Evolutionary conservation across 2,329 filamentous ascomycete species (phyloP).

Genomic region (Simplicillium aogashimaense): DNA sequence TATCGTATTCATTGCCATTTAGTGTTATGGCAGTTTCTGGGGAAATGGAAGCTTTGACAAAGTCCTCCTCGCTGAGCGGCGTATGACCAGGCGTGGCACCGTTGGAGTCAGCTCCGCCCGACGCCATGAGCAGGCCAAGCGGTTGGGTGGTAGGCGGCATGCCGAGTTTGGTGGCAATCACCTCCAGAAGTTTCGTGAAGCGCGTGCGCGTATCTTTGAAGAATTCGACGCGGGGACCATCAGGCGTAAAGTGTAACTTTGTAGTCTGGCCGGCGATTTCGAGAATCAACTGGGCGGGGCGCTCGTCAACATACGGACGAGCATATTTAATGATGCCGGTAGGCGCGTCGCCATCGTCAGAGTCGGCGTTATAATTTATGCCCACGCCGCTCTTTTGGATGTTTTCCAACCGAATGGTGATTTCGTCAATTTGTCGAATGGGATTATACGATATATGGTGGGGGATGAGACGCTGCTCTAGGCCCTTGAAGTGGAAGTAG

Average conservation of each 20-base stretch:
- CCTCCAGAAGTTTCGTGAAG: constrained; percentile 64
- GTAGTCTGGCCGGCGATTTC: constrained; percentile 66
- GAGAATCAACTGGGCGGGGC: constrained; percentile 62
- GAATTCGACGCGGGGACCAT: constrained; percentile 54
- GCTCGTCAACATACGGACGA: constrained; percentile 75
- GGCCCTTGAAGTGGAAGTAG: constrained; percentile 85
- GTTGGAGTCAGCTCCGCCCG: constrained; percentile 50
- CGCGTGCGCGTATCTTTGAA: constrained; percentile 59
- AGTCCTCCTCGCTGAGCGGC: constrained; percentile 54
- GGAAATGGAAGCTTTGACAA: constrained; percentile 55
- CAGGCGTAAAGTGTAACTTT: constrained; percentile 36
- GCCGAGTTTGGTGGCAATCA: constrained; percentile 73
- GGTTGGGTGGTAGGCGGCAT: constrained; percentile 50
- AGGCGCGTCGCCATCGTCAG: constrained; percentile 12
- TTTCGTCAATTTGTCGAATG: constrained; percentile 58
- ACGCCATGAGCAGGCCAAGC: constrained; percentile 56
- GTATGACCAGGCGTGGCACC: constrained; percentile 59
- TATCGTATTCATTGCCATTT: constrained; percentile 40
- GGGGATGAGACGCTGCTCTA: constrained; percentile 79
- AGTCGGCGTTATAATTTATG: constrained; percentile 39
- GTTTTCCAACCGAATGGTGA: constrained; percentile 71
- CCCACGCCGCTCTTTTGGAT: constrained; percentile 79
- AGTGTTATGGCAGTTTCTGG: constrained; percentile 47
- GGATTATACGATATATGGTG: constrained; percentile 70
- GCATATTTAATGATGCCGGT: constrained; percentile 63